phyloP scores from a whole-genome alignment of 352 stramenopile genomes.

The Phytophthora rubi region DNA sequence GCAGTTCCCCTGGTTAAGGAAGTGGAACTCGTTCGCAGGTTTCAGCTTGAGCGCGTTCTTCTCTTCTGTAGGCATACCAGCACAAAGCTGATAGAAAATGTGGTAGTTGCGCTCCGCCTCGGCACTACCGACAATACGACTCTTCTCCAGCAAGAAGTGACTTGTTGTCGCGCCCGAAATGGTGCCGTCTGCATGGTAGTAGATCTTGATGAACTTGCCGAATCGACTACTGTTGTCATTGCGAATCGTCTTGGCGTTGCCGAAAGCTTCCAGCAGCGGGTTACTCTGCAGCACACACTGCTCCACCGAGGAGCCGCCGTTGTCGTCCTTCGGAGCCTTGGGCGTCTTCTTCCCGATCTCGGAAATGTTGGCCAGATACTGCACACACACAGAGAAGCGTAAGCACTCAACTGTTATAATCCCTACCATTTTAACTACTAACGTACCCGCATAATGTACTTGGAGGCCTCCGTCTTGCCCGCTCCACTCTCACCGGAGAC shows the following conservation, averaged over 20 bases:
- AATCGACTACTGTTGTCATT: slow-evolving; percentile 98
- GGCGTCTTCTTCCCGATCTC: slow-evolving; percentile 84
- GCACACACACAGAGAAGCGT: slow-evolving; percentile 8
- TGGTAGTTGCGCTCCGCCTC: slow-evolving; percentile 98
- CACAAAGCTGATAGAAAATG: slow-evolving; percentile 98
- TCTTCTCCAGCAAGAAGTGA: slow-evolving; percentile 99
- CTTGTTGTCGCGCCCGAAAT: slow-evolving; percentile 94
- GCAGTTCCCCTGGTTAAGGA: slow-evolving; percentile 95
- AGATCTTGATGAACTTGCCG: slow-evolving; percentile 97
- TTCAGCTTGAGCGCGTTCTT: slow-evolving; percentile 86
- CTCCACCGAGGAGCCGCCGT: slow-evolving; percentile 75
- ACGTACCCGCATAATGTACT: slow-evolving; percentile 91
- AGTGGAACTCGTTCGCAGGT: slow-evolving; percentile 91
- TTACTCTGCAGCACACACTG: slow-evolving; percentile 94
- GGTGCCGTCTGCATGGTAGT: slow-evolving; percentile 90
- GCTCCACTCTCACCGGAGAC: slow-evolving; percentile 88
- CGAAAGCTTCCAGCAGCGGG: slow-evolving; percentile 92
- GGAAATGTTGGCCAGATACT: slow-evolving; percentile 92
- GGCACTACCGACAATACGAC: slow-evolving; percentile 94
- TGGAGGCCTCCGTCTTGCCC: slow-evolving; percentile 90
- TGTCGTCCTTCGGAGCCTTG: slow-evolving; percentile 72
- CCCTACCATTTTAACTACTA: neutral
- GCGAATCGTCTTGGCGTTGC: slow-evolving; percentile 94
- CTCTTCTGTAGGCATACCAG: slow-evolving; percentile 70
- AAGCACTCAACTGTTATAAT: neutral